phyloP scores from a whole-genome alignment of 257 asterid genomes.

The Solanum appendiculatum region DNA sequence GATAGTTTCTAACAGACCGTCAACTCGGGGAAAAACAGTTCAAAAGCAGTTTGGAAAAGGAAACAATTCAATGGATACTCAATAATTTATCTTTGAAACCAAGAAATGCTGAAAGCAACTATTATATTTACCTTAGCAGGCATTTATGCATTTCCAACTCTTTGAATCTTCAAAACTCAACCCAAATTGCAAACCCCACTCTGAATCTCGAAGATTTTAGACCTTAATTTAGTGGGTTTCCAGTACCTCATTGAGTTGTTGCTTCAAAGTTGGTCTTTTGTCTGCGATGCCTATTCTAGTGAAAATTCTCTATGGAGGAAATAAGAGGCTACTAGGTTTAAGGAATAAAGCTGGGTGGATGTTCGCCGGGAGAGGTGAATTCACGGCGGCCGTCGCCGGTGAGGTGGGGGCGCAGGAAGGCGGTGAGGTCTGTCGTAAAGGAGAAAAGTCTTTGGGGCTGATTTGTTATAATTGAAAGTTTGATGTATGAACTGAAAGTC shows the following conservation, averaged over 20 bases:
- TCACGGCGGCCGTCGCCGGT: neutral
- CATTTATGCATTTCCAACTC: neutral
- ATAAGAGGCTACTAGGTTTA: neutral
- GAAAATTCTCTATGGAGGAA: neutral
- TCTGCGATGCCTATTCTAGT: neutral
- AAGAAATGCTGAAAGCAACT: neutral
- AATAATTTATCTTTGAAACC: neutral
- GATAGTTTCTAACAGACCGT: too few relatives aligned
- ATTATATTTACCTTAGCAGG: neutral
- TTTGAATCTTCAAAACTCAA: neutral
- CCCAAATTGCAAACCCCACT: neutral
- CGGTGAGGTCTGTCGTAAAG: neutral
- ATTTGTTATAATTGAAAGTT: neutral
- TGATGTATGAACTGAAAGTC: neutral
- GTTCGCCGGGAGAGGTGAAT: neutral
- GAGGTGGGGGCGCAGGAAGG: neutral
- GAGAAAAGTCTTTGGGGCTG: neutral
- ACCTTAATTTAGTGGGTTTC: neutral
- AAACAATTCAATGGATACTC: neutral
- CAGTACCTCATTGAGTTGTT: neutral
- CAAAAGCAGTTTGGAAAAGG: too few relatives aligned
- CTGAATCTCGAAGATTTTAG: neutral
- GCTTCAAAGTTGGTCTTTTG: neutral
- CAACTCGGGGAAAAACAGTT: too few relatives aligned
- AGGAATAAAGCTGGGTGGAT: neutral